Percentiles rank a stretch among this genome's conserved stretches.
Conservation (phyloP, 139 green algal genomes). For the Chlorella sp. region DNA sequence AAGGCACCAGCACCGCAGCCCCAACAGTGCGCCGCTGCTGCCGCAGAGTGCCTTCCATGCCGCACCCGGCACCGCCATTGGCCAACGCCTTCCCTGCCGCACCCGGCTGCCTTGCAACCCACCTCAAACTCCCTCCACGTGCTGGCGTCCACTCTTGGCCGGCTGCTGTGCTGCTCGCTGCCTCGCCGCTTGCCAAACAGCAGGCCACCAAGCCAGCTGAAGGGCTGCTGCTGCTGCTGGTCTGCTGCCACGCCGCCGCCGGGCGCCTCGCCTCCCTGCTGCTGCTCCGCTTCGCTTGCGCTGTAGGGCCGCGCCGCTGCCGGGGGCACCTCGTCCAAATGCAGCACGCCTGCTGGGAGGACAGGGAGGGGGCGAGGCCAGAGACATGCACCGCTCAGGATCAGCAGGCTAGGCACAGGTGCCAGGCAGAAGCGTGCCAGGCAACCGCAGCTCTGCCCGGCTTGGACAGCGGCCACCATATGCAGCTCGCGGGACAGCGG, state of each 20-base stretch:
- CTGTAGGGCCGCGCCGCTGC: constrained; percentile 1
- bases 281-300: neutral
- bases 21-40: no score
- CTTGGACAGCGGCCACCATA: neutral
- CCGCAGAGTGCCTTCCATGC: no score
- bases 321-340: constrained; percentile 6
- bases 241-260: neutral
- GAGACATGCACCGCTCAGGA: neutral
- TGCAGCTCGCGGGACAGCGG: neutral
- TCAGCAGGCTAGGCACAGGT: no score
- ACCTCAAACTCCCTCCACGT: constrained; percentile 36
- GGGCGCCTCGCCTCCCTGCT: neutral
- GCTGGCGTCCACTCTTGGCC: neutral
- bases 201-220: neutral
- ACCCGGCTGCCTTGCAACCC: no score
- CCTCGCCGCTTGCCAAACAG: constrained; percentile 21
- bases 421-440: no score
- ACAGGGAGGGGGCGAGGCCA: neutral
- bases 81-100: no score
- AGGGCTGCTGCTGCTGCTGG: neutral
- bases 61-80: no score
- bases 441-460: no score
- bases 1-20: no score
- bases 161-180: neutral
- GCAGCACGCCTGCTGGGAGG: constrained; percentile 17